These are phyloP conservation scores for Polygonum aviculare DNA, from an alignment of 148 eudicot genomes.

Conservation along the genomic window DNA sequence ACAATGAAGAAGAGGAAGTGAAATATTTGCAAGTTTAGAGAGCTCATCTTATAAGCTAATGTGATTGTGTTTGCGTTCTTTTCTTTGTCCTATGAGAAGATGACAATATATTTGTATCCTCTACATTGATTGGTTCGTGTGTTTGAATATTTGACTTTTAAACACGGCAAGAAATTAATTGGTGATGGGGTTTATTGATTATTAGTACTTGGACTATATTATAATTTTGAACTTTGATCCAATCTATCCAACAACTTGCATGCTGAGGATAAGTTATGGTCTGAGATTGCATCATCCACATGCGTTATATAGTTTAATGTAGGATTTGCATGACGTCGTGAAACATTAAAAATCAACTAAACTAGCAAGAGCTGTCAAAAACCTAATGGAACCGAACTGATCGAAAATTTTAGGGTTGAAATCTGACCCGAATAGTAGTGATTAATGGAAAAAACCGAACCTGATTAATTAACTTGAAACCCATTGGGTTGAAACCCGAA, in stretches of 20 bases:
- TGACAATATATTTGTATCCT: not conserved
- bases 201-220: not conserved
- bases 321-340: not conserved
- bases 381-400: too few species aligned
- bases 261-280: not conserved
- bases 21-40: not conserved
- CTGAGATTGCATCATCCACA: not conserved
- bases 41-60: not conserved
- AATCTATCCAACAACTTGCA: not conserved
- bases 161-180: not conserved
- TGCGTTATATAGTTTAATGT: not conserved
- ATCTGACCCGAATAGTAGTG: too few species aligned
- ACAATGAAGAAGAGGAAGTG: constrained; percentile 9
- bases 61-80: not conserved
- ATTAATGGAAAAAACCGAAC: too few species aligned
- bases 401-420: too few species aligned
- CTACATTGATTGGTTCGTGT: not conserved
- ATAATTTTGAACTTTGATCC: not conserved
- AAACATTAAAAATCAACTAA: not conserved
- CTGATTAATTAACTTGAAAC: too few species aligned
- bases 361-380: not conserved
- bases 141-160: not conserved
- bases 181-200: not conserved
- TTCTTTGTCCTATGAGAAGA: not conserved
- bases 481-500: too few species aligned